Base-by-base conservation (phyloP, 441 rosid genomes). In the Biscutella laevigata region DNA sequence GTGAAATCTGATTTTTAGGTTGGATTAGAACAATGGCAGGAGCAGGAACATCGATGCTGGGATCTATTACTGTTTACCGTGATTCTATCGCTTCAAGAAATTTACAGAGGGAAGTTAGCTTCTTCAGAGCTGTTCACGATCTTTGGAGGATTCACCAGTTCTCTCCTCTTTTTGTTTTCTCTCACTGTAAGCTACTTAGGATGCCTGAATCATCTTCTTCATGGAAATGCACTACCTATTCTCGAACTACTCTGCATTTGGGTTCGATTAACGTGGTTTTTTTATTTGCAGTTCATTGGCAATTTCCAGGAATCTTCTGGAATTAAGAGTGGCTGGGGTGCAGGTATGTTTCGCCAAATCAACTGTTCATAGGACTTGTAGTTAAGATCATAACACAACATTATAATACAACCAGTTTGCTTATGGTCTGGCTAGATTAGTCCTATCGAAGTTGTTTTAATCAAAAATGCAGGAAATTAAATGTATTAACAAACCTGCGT, bases 91-190 rank as follows among this genome's bases (percentile, higher is more conserved):
- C 79, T 81, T 36, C 83, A 76, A 71, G 77, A 76, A 64, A 80
- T 89, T 74, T 77, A 82, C 71, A 66, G 91, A 19, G 84, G 64
- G 21, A 77, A 80, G 71, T 61, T 84, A 66, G 97, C 83, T 4
- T 86, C 95, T 5, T 69, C 91, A 0, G 86, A 89, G 74, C 59
- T 75, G 7, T 79, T 84, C 63, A 86, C 91, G 8, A 82, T 89
- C 24, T 78, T 89, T 6, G 89, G 95, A 34, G 97, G 97, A 36
- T 79, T 84, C 76, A 72, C 70, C 53, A 89, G 88, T 71, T 86
- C 88, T 53, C 78, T 86, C 61, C 73, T 86, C 2, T 89, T 86
- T 67, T 82, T 89, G 44, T 72, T 86, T 52, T 74, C 71, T 39
- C 72, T 86, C 3, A 84, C 84, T 2, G 84, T 81, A 79, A 71